These are phyloP conservation scores for Mucor saturninus DNA, from an alignment of 371 early-diverging fungal species.

Conservation along the genomic window DNA sequence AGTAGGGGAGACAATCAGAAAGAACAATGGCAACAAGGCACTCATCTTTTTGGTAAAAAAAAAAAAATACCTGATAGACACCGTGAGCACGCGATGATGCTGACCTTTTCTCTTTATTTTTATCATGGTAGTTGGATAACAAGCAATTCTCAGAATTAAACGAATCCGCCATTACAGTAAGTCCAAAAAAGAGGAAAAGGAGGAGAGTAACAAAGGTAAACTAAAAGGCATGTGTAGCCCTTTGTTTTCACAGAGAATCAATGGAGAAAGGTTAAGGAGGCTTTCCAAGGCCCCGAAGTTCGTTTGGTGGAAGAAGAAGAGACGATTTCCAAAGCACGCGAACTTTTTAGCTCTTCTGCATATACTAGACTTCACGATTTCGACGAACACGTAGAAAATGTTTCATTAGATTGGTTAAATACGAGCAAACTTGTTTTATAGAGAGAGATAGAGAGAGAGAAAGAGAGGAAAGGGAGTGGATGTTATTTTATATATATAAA, in stretches of 20 bases:
- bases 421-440: constrained; percentile 17
- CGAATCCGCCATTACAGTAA: constrained; percentile 40
- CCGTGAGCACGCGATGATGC: neutral
- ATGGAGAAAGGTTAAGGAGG: constrained; percentile 52
- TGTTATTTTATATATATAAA: neutral
- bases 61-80: neutral
- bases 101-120: neutral
- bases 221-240: constrained; percentile 32
- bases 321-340: constrained; percentile 41
- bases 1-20: constrained; percentile 57
- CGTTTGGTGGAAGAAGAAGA: constrained; percentile 42
- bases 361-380: constrained; percentile 69
- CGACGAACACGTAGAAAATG: constrained; percentile 77
- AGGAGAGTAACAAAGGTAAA: too few relatives aligned
- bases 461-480: neutral
- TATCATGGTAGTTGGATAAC: constrained; percentile 34
- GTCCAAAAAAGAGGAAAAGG: neutral
- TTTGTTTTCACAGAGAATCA: constrained; percentile 49
- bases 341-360: constrained; percentile 36
- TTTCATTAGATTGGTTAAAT: constrained; percentile 70
- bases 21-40: constrained; percentile 35
- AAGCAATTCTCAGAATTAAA: constrained; percentile 31
- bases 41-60: constrained; percentile 47
- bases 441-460: neutral
- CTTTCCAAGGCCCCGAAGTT: constrained; percentile 32